Evolutionary conservation across 2,329 filamentous ascomycete species (phyloP).

Genomic region (Claviceps pazoutovae): DNA sequence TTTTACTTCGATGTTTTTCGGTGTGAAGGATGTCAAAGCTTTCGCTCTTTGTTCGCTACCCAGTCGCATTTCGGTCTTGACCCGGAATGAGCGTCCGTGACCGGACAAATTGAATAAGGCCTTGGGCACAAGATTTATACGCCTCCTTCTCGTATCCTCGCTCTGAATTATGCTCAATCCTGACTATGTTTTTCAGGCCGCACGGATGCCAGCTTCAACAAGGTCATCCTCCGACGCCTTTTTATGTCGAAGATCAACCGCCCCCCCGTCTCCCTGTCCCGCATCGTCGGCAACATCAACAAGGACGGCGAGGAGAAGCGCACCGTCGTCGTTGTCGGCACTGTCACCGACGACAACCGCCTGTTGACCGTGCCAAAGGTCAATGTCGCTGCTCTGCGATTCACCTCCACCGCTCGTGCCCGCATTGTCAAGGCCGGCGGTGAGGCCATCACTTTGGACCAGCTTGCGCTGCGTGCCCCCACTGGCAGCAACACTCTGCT

Average conservation of each 20-base stretch:
- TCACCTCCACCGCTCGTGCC: conserved; percentile 90
- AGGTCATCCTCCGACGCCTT: conserved; percentile 90
- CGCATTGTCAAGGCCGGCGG: conserved; percentile 88
- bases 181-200: conserved; percentile 45
- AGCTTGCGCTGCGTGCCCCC: conserved; percentile 87
- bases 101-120: too few relatives aligned
- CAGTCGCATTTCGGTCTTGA: background rate
- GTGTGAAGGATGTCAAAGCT: background rate
- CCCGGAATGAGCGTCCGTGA: background rate
- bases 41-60: background rate
- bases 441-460: conserved; percentile 89
- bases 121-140: too few relatives aligned
- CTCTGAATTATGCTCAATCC: background rate
- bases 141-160: too few relatives aligned
- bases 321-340: conserved; percentile 88
- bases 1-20: conserved; percentile 24
- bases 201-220: conserved; percentile 97
- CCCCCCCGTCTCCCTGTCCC: conserved; percentile 84
- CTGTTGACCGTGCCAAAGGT: conserved; percentile 83
- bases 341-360: conserved; percentile 96
- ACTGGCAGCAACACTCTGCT: conserved; percentile 95
- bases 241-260: conserved; percentile 99
- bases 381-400: conserved; percentile 84
- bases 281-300: conserved; percentile 60
- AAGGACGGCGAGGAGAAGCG: conserved; percentile 56